Base-by-base conservation (phyloP, 2,329 filamentous ascomycete species). In the Fusarium praegraminearum region DNA sequence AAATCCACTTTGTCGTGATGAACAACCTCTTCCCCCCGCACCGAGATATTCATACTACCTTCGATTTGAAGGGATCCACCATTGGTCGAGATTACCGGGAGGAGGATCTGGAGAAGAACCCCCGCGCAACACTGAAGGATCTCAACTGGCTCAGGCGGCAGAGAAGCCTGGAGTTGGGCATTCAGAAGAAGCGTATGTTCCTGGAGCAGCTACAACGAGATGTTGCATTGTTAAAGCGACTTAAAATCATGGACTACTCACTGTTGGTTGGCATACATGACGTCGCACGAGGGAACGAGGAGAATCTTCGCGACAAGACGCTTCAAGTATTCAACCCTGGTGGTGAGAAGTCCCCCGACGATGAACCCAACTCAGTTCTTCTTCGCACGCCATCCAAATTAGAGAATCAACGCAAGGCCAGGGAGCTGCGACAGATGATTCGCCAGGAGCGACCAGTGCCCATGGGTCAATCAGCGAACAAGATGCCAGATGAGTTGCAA, bases 1-100 rank as follows among this genome's bases (percentile, higher is more conserved):
- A 99, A 83, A 98, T 98, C 57, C 96, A 99, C 80, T 99, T 99
- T 75, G 96, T 99, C 64, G 94, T 99, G 78, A 99, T 99, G 96
- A 99, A 99, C 84, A 99, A 99, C 79, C 87, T 99, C 18, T 99
- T 99, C 77, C 96, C 96, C 15, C 95, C 96, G 9, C 96, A 99
- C 81, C 89, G 95, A 73, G 96, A 99, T 79, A 98, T 99, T 65
- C 96, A 99, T 82, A 90, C 93, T 76, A 99, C 94, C 5, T 99
- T 97, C 76, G 96, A 99, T 79, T 81, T 99, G 73, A 99, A 99
- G 82, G 96, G 96, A 11, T 98, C 96, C 9, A 98, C 95, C 1
- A 89, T 98, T 71, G 96, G 96, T 16, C 89, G 96, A 77, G 93
- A 98, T 79, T 95, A 96, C 78, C 91, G 85, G 74, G 96, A 98